These are phyloP conservation scores for Xylaria sp. DNA, from an alignment of 2,329 filamentous ascomycete genomes.

Conservation along the genomic window DNA sequence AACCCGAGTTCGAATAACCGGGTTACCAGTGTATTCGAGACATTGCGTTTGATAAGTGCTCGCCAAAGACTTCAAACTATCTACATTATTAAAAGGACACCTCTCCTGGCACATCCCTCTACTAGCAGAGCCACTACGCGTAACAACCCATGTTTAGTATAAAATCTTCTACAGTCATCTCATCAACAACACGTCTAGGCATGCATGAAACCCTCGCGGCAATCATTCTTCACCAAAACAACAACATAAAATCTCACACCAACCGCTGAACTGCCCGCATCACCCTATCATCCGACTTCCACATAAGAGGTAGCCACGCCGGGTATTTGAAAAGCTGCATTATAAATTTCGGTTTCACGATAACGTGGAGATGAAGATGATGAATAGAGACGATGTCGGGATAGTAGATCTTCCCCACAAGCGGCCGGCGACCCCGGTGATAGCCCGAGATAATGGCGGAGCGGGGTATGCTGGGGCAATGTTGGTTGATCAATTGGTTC, in stretches of 20 bases:
- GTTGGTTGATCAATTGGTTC: slow-evolving; percentile 6
- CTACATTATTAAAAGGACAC: too few species aligned
- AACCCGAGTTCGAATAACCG: too few species aligned
- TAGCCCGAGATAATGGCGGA: slow-evolving; percentile 28
- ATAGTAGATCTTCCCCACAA: slow-evolving; percentile 31
- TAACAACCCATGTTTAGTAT: too few species aligned
- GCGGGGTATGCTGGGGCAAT: slow-evolving; percentile 5
- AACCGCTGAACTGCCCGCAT: slow-evolving; percentile 8
- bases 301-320: slow-evolving; percentile 40
- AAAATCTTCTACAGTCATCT: not conserved
- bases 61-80: too few species aligned
- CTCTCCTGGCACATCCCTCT: too few species aligned
- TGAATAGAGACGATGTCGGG: slow-evolving; percentile 41
- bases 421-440: slow-evolving; percentile 38
- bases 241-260: not conserved
- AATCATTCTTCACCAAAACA: not conserved
- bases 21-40: too few species aligned
- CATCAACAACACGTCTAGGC: not conserved
- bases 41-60: too few species aligned
- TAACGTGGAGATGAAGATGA: slow-evolving; percentile 41
- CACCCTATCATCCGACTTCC: slow-evolving; percentile 38
- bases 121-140: too few species aligned
- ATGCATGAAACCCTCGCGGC: not conserved
- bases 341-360: slow-evolving; percentile 32
- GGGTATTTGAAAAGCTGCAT: slow-evolving; percentile 38